These are phyloP conservation scores for Ramularia endophylla DNA, from an alignment of 2,329 filamentous ascomycete species.

Conservation along the genomic window DNA sequence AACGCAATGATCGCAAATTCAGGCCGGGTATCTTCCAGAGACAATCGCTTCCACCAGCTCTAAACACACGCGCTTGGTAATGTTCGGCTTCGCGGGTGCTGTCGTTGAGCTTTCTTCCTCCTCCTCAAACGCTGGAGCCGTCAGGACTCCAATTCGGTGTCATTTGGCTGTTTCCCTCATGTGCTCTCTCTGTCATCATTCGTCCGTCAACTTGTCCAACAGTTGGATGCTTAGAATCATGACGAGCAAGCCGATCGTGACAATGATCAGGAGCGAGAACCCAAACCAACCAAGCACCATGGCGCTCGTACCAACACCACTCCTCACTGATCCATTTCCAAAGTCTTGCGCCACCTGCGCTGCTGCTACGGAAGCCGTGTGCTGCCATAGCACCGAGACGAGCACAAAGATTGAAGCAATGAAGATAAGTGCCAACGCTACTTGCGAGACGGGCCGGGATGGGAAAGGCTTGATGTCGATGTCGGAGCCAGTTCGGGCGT, in stretches of 20 bases:
- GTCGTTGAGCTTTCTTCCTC: too few relatives aligned
- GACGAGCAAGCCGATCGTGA: slow-evolving; percentile 88
- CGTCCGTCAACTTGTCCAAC: slow-evolving; percentile 55
- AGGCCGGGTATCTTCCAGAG: too few relatives aligned
- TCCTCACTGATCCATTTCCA: slow-evolving; percentile 80
- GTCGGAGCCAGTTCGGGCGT: slow-evolving; percentile 68
- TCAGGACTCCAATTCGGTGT: too few relatives aligned
- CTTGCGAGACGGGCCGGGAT: slow-evolving; percentile 83
- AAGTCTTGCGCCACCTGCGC: slow-evolving; percentile 90
- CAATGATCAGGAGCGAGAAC: slow-evolving; percentile 86
- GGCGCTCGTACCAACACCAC: slow-evolving; percentile 84
- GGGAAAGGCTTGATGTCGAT: slow-evolving; percentile 93
- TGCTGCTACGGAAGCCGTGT: slow-evolving; percentile 93
- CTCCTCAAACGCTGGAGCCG: too few relatives aligned
- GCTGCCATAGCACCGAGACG: slow-evolving; percentile 73
- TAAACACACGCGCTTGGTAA: too few relatives aligned
- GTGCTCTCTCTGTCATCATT: slow-evolving; percentile 21
- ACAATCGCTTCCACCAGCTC: too few relatives aligned
- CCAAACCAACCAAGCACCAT: slow-evolving; percentile 99
- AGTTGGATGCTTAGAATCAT: slow-evolving; percentile 94
- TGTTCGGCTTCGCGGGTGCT: too few relatives aligned
- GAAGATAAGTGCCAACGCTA: slow-evolving; percentile 88
- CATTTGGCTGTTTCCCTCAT: too few relatives aligned
- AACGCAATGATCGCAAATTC: too few relatives aligned
- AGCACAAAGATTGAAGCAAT: slow-evolving; percentile 60